These are phyloP conservation scores for Calonectria hawksworthii DNA, from an alignment of 2,329 filamentous ascomycete species.

Conservation along the genomic window DNA sequence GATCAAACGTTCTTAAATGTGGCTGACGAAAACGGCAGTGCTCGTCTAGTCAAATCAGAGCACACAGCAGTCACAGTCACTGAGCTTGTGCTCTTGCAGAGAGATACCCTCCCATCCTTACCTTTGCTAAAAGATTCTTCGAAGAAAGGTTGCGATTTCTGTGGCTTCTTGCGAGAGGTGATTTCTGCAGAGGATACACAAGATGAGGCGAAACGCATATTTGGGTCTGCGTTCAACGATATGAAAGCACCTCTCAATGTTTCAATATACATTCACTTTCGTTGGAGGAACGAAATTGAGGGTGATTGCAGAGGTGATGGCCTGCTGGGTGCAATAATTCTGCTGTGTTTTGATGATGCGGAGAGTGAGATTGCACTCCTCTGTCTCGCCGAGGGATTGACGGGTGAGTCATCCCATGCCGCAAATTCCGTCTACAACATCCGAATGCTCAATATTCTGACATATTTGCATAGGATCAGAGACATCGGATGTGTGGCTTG, in stretches of 20 bases:
- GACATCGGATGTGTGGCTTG: neutral
- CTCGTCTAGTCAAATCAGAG: neutral
- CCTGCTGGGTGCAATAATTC: neutral
- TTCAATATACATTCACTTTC: neutral
- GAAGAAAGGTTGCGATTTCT: neutral
- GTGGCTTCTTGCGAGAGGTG: neutral
- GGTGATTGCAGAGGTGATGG: neutral
- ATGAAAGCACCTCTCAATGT: neutral
- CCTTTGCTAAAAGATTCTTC: neutral
- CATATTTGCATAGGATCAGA: neutral
- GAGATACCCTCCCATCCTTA: neutral
- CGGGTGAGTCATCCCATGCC: neutral
- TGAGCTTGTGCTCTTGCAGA: neutral
- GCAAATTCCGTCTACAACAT: neutral
- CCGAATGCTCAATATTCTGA: neutral
- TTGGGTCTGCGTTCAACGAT: neutral
- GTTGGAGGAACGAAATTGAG: neutral
- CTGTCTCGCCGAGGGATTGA: neutral
- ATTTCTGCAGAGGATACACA: neutral
- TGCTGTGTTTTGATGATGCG: neutral
- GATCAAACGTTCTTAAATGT: neutral
- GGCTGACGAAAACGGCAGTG: neutral
- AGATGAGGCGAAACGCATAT: neutral
- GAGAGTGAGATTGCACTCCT: neutral
- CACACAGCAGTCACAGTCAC: neutral